phyloP scores from a whole-genome alignment of 179 eudicot species.

The Camellia oleifera region DNA sequence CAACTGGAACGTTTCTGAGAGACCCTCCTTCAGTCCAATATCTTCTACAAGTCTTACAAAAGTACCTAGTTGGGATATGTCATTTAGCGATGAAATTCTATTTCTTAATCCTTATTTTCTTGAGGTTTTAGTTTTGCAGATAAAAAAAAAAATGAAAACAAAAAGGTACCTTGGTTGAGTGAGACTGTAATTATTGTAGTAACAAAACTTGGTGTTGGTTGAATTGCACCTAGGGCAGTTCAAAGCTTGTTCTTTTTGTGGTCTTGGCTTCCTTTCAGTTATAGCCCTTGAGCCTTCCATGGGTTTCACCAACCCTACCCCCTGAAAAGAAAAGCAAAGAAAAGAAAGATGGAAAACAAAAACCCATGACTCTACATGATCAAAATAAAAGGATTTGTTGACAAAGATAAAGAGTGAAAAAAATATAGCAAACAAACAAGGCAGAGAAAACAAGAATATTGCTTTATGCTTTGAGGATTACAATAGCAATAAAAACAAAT shows the following conservation, averaged over 20 bases:
- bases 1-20: constrained; percentile 48
- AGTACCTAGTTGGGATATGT: constrained; percentile 15
- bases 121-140: too few relatives aligned
- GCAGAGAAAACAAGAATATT: constrained; percentile 16
- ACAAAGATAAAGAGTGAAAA: background rate
- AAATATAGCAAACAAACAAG: constrained; percentile 15
- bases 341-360: background rate
- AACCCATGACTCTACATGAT: constrained; percentile 10
- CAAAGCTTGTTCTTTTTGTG: constrained; percentile 44
- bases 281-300: constrained; percentile 23
- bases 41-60: constrained; percentile 55
- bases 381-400: background rate
- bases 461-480: constrained; percentile 1
- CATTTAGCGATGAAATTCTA: too few relatives aligned
- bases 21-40: constrained; percentile 65
- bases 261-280: constrained; percentile 38
- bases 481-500: constrained; percentile 1
- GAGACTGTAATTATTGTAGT: constrained; percentile 57
- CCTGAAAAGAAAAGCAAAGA: constrained; percentile 21
- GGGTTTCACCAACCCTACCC: constrained; percentile 24
- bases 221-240: constrained; percentile 59
- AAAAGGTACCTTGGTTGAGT: constrained; percentile 49
- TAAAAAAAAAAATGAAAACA: too few relatives aligned
- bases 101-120: too few relatives aligned
- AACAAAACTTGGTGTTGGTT: constrained; percentile 51